Evolutionary conservation across 164 flowering plant genomes (phyloP), one percentile per base, ranked within the genome.

Genomic region (Sextonia rubra): DNA sequence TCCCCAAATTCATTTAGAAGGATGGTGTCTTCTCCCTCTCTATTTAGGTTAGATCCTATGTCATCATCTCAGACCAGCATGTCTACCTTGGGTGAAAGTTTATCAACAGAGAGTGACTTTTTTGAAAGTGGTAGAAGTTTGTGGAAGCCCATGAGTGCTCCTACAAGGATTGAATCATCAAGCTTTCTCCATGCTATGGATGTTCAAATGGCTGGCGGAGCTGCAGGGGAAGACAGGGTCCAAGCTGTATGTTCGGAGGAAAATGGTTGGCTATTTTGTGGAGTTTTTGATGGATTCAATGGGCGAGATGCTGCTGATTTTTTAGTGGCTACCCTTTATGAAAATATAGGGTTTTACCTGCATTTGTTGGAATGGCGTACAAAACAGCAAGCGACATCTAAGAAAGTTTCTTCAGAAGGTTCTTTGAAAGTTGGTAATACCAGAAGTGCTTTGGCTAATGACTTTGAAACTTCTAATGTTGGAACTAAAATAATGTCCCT

Each of bases 291-390:
- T 76, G 81, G 81, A 73, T 79, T 79, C 26, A 79, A 79, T 67
- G 81, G 81, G 55, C 70, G 81, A 26, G 81, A 79, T 73, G 81
- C 81, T 6, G 79, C 81, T 47, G 81, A 79, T 26, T 79, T 76
- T 63, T 30, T 79, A 47, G 81, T 78, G 48, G 81, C 76, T 60
- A 76, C 78, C 5, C 69, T 79, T 12, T 76, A 76, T 67, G 81
- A 79, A 27, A 79, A 79, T 70, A 79, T 76, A 12, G 74, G 72
- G 30, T 75, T 76, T 76, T 79, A 75, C 70, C 67, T 79, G 47
- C 81, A 79, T 72, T 66, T 76, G 72, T 49, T 79, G 73, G 75
- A 75, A 25, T 75, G 73, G 73, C 67, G 75, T 60, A 75, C 27
- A 20, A 72, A 61, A 65, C 74, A 72, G 30, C 69, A 60, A 37